phyloP scores from a whole-genome alignment of 2,329 filamentous ascomycete genomes.

The Talaromyces marneffei region DNA sequence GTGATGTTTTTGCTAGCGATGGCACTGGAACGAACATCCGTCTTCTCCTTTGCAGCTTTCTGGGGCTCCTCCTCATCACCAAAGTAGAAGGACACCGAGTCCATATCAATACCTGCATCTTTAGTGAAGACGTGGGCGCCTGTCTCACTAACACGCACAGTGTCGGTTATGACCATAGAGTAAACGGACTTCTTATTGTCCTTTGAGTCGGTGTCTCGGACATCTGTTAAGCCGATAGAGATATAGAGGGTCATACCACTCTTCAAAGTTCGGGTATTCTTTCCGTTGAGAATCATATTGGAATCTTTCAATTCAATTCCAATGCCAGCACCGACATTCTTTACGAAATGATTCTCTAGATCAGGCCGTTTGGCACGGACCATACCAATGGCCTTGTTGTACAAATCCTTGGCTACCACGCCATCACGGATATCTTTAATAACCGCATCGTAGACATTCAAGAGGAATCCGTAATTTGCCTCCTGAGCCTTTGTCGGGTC shows the following conservation, averaged over 20 bases:
- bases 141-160: constrained; percentile 71
- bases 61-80: constrained; percentile 85
- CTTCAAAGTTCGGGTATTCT: constrained; percentile 75
- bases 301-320: constrained; percentile 85
- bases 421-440: constrained; percentile 88
- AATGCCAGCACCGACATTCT: constrained; percentile 85
- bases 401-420: constrained; percentile 79
- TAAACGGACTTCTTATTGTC: constrained; percentile 87
- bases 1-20: constrained; percentile 94
- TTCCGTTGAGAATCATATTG: constrained; percentile 77
- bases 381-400: constrained; percentile 73
- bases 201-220: constrained; percentile 79
- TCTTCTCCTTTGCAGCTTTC: constrained; percentile 74
- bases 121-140: constrained; percentile 80
- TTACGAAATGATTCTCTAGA: constrained; percentile 88
- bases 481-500: constrained; percentile 97
- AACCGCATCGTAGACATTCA: constrained; percentile 78
- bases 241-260: constrained; percentile 96
- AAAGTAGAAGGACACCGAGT: constrained; percentile 97
- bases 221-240: constrained; percentile 81
- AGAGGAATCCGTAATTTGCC: constrained; percentile 83
- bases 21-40: constrained; percentile 73
- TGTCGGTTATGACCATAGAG: constrained; percentile 85
- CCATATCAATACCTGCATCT: constrained; percentile 83
- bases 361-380: constrained; percentile 90